These are phyloP conservation scores for Dryas integrifolia DNA, from an alignment of 331 rosid genomes.

Conservation along the genomic window DNA sequence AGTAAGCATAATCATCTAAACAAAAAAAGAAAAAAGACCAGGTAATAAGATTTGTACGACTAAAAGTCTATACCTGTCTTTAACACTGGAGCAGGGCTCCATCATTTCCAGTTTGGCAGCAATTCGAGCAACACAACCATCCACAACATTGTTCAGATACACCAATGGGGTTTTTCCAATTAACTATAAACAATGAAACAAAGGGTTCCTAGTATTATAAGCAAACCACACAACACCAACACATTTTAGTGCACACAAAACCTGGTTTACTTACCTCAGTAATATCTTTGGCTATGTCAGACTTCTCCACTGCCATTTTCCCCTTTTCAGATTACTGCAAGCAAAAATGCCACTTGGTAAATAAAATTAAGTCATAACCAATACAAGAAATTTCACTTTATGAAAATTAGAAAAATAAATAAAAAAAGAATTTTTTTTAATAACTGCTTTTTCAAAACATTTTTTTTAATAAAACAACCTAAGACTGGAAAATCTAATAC, in stretches of 20 bases:
- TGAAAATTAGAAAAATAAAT: background rate
- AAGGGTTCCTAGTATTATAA: slow-evolving; percentile 5
- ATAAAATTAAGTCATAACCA: background rate
- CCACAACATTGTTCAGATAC: slow-evolving; percentile 49
- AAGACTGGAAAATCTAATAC: background rate
- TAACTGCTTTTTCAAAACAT: background rate
- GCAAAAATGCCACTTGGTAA: background rate
- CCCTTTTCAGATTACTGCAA: slow-evolving; percentile 34
- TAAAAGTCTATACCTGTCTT: slow-evolving; percentile 48
- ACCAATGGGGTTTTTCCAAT: slow-evolving; percentile 66
- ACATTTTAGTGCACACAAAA: background rate
- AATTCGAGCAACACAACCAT: slow-evolving; percentile 51
- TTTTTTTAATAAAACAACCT: background rate
- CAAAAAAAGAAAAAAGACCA: background rate
- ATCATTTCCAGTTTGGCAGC: slow-evolving; percentile 70
- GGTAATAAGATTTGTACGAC: background rate
- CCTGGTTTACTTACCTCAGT: slow-evolving; percentile 45
- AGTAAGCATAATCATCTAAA: background rate
- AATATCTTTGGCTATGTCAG: slow-evolving; percentile 54
- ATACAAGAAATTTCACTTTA: background rate
- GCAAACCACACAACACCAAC: slow-evolving; percentile 4
- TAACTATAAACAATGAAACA: slow-evolving; percentile 32
- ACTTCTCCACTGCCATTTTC: slow-evolving; percentile 46
- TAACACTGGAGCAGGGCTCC: slow-evolving; percentile 69
- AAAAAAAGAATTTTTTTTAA: background rate